Evolutionary conservation across 2,329 filamentous ascomycete species (phyloP).

Genomic region (Hymenoscyphus repandus): DNA sequence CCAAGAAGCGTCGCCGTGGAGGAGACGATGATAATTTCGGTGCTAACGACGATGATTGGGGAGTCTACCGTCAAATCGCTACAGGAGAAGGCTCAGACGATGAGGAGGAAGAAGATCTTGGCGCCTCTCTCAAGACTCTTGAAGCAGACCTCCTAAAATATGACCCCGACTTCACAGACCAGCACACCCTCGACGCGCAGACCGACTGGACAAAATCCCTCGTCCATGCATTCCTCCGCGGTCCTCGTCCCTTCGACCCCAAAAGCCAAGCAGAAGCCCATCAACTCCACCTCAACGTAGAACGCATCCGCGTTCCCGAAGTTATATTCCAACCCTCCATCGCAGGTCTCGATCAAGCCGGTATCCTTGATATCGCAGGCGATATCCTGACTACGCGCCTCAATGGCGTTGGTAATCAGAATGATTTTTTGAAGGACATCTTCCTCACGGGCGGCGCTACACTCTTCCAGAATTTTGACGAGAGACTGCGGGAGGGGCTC

Average conservation of each 20-base stretch:
- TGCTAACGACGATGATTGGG: constrained; percentile 96
- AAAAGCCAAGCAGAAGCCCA: constrained; percentile 75
- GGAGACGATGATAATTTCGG: constrained; percentile 96
- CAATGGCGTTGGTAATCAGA: constrained; percentile 47
- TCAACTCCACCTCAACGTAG: constrained; percentile 93
- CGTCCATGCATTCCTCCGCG: constrained; percentile 83
- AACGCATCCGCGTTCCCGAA: constrained; percentile 90
- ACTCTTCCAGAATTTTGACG: constrained; percentile 80
- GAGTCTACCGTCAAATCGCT: constrained; percentile 88
- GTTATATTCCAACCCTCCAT: constrained; percentile 90
- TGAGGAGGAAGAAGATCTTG: constrained; percentile 86
- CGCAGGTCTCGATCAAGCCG: constrained; percentile 87
- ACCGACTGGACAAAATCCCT: constrained; percentile 92
- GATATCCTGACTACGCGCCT: constrained; percentile 86
- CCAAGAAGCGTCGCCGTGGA: constrained; percentile 77
- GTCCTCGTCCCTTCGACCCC: constrained; percentile 78
- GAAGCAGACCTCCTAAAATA: constrained; percentile 82
- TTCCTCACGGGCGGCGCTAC: constrained; percentile 95
- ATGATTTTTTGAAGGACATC: constrained; percentile 74
- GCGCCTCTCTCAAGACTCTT: constrained; percentile 64
- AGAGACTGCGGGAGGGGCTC: constrained; percentile 69
- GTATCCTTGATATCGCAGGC: constrained; percentile 84
- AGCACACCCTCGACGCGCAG: constrained; percentile 87
- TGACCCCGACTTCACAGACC: constrained; percentile 84
- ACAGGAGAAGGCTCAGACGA: constrained; percentile 79